Conservation (phyloP, 2,329 filamentous ascomycete species). For the Sarocladium kiliense region DNA sequence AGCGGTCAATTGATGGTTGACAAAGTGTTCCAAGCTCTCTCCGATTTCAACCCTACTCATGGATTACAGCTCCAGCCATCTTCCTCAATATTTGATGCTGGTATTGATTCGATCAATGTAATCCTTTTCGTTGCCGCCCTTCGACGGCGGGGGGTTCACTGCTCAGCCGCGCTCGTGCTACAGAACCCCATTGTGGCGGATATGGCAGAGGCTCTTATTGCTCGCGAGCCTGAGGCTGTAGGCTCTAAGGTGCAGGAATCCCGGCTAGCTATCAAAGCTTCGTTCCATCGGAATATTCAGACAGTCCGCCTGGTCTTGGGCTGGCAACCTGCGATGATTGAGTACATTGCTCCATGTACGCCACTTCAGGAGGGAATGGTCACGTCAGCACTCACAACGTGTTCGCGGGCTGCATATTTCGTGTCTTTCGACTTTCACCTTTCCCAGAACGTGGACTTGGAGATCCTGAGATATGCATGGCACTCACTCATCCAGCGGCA, state of each 20-base stretch:
- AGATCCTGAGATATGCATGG: constrained; percentile 54
- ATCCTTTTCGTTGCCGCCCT: constrained; percentile 64
- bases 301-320: constrained; percentile 31
- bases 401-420: constrained; percentile 61
- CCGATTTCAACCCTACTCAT: constrained; percentile 39
- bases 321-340: constrained; percentile 49
- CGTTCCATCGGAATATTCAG: constrained; percentile 43
- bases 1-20: constrained; percentile 28
- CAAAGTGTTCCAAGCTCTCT: constrained; percentile 49
- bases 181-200: constrained; percentile 49
- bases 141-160: constrained; percentile 56
- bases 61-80: constrained; percentile 37
- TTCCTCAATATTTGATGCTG: constrained; percentile 77
- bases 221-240: neutral
- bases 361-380: constrained; percentile 84
- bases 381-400: constrained; percentile 56
- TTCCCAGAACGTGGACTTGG: constrained; percentile 32
- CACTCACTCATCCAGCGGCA: constrained; percentile 40
- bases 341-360: constrained; percentile 77
- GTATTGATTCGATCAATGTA: constrained; percentile 82
- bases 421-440: constrained; percentile 66
- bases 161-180: constrained; percentile 63
- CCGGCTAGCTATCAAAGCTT: constrained; percentile 58
- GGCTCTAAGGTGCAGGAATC: constrained; percentile 34
- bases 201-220: constrained; percentile 34